Evolutionary conservation across 495 filamentous ascomycete genomes (phyloP).

Genomic region (Pseudoneurospora amorphoporcata): DNA sequence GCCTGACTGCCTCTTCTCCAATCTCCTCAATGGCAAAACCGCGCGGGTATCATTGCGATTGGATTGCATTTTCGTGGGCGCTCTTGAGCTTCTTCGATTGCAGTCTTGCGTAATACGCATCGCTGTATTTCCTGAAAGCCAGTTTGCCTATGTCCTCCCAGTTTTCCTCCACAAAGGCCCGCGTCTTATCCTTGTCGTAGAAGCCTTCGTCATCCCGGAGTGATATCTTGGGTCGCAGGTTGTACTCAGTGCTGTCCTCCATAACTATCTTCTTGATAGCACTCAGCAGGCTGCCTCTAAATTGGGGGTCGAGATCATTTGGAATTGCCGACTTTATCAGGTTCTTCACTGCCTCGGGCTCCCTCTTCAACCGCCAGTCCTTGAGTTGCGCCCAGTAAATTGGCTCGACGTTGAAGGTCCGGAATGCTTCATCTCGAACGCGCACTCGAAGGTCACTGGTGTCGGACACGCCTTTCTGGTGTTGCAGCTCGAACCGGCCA

Average conservation of each 20-base stretch:
- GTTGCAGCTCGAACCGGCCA: constrained; percentile 10
- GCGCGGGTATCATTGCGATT: not conserved
- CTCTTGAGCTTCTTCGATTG: constrained; percentile 7
- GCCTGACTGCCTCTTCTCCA: not conserved
- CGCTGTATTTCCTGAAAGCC: constrained; percentile 19
- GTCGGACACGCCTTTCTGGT: not conserved
- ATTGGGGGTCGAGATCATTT: constrained; percentile 1
- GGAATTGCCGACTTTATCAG: constrained; percentile 28
- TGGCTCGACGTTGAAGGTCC: constrained; percentile 18
- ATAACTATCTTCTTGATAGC: constrained; percentile 31
- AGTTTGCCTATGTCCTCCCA: constrained; percentile 23
- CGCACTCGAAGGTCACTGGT: constrained; percentile 11
- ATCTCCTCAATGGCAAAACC: not conserved
- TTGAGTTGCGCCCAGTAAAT: constrained; percentile 16
- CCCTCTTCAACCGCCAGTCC: constrained; percentile 19
- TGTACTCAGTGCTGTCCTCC: constrained; percentile 22
- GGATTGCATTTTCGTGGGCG: not conserved
- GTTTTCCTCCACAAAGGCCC: constrained; percentile 24
- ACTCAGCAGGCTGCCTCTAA: constrained; percentile 13
- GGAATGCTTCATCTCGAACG: constrained; percentile 27
- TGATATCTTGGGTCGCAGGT: constrained; percentile 7
- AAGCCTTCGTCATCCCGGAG: constrained; percentile 24
- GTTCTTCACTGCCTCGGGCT: constrained; percentile 17
- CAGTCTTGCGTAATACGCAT: constrained; percentile 11
- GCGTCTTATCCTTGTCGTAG: constrained; percentile 24